Evolutionary conservation across 371 early-diverging fungal genomes (phyloP).

Genomic region (Syncephalastrum sp.): DNA sequence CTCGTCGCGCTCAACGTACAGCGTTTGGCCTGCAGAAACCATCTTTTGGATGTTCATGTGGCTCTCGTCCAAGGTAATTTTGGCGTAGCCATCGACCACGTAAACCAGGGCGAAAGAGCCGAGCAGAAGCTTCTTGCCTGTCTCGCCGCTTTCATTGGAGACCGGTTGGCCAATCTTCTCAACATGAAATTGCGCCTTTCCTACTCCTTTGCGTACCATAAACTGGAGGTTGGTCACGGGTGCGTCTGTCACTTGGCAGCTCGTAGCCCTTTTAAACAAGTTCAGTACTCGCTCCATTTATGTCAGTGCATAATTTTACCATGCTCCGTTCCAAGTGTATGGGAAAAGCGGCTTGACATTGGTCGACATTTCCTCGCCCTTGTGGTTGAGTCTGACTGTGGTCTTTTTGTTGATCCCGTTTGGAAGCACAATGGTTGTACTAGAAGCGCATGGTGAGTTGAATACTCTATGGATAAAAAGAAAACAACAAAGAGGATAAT

Average conservation of each 20-base stretch:
- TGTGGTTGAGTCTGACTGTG: slow-evolving; percentile 52
- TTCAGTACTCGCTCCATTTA: neutral
- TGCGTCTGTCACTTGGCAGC: slow-evolving; percentile 49
- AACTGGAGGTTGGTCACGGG: slow-evolving; percentile 58
- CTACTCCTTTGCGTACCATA: slow-evolving; percentile 49
- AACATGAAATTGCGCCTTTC: slow-evolving; percentile 38
- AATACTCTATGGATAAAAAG: neutral
- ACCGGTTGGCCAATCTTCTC: slow-evolving; percentile 43
- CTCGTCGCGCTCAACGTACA: slow-evolving; percentile 63
- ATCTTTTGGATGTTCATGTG: slow-evolving; percentile 23
- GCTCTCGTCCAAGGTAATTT: slow-evolving; percentile 47
- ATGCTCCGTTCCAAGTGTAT: slow-evolving; percentile 63
- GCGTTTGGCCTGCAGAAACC: slow-evolving; percentile 50
- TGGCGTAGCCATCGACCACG: slow-evolving; percentile 59
- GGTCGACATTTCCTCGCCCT: slow-evolving; percentile 55
- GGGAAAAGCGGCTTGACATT: slow-evolving; percentile 60
- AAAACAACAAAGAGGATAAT: neutral
- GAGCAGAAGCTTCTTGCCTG: slow-evolving; percentile 52
- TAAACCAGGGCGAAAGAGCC: slow-evolving; percentile 59
- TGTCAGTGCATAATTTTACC: slow-evolving; percentile 25
- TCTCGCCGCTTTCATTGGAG: slow-evolving; percentile 39
- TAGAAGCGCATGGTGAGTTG: neutral
- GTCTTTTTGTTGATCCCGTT: slow-evolving; percentile 20
- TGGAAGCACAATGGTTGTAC: slow-evolving; percentile 40
- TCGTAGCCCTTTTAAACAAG: slow-evolving; percentile 30